Evolutionary conservation across 2,329 filamentous ascomycete genomes (phyloP).

Genomic region (Biscogniauxia marginata): DNA sequence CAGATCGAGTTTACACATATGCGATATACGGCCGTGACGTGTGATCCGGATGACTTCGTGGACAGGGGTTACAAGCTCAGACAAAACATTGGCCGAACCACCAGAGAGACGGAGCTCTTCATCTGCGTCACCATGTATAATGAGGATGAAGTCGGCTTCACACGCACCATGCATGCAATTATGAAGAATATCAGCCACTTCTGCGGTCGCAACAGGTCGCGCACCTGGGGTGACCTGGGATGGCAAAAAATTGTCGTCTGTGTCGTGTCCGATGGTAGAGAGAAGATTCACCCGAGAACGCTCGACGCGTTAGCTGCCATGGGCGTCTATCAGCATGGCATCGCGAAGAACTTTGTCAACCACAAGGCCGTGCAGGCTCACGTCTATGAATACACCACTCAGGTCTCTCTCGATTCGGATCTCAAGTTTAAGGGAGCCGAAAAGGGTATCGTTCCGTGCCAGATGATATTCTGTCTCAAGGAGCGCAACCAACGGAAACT

Average conservation of each 20-base stretch:
- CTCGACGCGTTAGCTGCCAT: constrained; percentile 93
- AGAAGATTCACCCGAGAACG: constrained; percentile 85
- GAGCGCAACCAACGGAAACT: constrained; percentile 97
- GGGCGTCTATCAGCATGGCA: constrained; percentile 97
- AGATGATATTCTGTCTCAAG: constrained; percentile 98
- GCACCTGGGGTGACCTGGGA: constrained; percentile 96
- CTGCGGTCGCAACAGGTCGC: constrained; percentile 88
- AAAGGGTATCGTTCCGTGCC: constrained; percentile 96
- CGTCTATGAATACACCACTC: constrained; percentile 98
- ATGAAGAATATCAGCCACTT: constrained; percentile 99
- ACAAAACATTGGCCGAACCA: constrained; percentile 88
- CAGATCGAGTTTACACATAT: constrained; percentile 97
- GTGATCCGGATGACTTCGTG: constrained; percentile 86
- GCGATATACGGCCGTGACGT: constrained; percentile 93
- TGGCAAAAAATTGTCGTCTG: constrained; percentile 99
- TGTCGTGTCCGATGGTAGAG: constrained; percentile 89
- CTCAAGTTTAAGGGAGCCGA: constrained; percentile 99
- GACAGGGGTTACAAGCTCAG: constrained; percentile 87
- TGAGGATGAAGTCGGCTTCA: constrained; percentile 94
- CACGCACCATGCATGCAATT: constrained; percentile 91
- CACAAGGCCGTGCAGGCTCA: constrained; percentile 92
- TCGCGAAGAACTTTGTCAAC: constrained; percentile 98
- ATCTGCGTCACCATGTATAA: constrained; percentile 99
- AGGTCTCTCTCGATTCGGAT: constrained; percentile 92
- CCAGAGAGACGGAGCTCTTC: constrained; percentile 89